Evolutionary conservation across 129 eudicot genomes (phyloP).

Genomic region (Dittrichia graveolens): DNA sequence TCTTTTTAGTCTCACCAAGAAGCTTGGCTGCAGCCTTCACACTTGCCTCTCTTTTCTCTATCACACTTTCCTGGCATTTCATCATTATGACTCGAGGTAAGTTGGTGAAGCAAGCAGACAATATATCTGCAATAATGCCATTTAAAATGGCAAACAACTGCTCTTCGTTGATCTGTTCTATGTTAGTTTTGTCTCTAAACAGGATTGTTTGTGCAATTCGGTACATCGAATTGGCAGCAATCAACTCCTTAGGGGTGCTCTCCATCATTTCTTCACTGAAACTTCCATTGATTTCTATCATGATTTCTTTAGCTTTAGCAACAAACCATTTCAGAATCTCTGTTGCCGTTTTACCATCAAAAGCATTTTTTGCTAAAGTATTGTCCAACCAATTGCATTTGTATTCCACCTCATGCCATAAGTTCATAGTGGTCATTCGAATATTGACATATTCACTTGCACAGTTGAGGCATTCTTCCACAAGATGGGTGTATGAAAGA

Average conservation of each 20-base stretch:
- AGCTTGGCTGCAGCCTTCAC: conserved; percentile 35
- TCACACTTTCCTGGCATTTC: conserved; percentile 28
- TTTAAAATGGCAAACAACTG: conserved; percentile 13
- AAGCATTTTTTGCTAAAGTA: conserved; percentile 14
- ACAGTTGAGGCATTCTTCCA: conserved; percentile 31
- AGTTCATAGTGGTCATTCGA: conserved; percentile 17
- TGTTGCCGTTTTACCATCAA: conserved; percentile 12
- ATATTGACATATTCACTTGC: not conserved
- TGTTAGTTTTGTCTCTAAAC: not conserved
- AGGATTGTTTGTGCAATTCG: conserved; percentile 38
- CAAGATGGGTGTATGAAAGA: conserved; percentile 12
- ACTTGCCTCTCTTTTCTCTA: conserved; percentile 30
- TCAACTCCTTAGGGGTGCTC: conserved; percentile 9
- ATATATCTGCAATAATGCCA: conserved; percentile 34
- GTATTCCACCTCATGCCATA: conserved; percentile 42
- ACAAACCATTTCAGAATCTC: conserved; percentile 31
- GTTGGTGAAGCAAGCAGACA: conserved; percentile 33
- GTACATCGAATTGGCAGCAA: conserved; percentile 51
- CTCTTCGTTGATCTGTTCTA: not conserved
- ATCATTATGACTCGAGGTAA: conserved; percentile 23
- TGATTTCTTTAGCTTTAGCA: conserved; percentile 16
- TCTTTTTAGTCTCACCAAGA: conserved; percentile 32
- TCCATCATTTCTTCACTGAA: not conserved
- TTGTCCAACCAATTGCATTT: conserved; percentile 33
- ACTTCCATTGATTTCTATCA: not conserved